Evolutionary conservation across 2,329 filamentous ascomycete species (phyloP).

Genomic region (Colletotrichum liriopes): DNA sequence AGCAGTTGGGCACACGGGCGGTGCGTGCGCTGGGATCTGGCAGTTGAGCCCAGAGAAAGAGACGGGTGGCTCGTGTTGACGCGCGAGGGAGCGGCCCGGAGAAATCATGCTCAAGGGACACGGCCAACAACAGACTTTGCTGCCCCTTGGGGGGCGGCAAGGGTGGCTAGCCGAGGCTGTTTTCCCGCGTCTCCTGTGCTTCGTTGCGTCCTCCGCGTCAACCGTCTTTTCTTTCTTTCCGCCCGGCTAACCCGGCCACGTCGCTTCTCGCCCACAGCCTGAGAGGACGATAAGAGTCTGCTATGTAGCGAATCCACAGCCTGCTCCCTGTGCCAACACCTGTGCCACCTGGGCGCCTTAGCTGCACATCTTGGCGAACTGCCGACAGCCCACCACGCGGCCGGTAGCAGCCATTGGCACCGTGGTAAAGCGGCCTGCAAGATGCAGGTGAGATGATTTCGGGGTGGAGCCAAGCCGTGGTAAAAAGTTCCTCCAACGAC

Average conservation of each 20-base stretch:
- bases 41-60: slow-evolving; percentile 20
- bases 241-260: not conserved
- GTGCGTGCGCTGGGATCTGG: slow-evolving; percentile 29
- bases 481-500: not conserved
- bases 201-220: not conserved
- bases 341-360: slow-evolving; percentile 30
- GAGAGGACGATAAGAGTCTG: not conserved
- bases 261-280: not conserved
- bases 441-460: slow-evolving; percentile 5
- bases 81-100: slow-evolving; percentile 22
- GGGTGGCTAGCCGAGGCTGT: not conserved
- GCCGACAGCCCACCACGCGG: slow-evolving; percentile 19
- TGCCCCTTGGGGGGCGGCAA: not conserved
- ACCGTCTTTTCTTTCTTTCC: not conserved
- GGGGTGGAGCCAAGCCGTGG: not conserved
- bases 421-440: not conserved
- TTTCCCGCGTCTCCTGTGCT: not conserved
- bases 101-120: not conserved
- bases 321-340: not conserved
- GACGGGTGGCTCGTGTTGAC: slow-evolving; percentile 9
- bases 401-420: slow-evolving; percentile 17
- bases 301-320: not conserved
- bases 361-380: slow-evolving; percentile 33
- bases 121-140: not conserved
- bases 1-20: not conserved